phyloP scores from a whole-genome alignment of 352 stramenopile species.

The Globisporangium alternatum region DNA sequence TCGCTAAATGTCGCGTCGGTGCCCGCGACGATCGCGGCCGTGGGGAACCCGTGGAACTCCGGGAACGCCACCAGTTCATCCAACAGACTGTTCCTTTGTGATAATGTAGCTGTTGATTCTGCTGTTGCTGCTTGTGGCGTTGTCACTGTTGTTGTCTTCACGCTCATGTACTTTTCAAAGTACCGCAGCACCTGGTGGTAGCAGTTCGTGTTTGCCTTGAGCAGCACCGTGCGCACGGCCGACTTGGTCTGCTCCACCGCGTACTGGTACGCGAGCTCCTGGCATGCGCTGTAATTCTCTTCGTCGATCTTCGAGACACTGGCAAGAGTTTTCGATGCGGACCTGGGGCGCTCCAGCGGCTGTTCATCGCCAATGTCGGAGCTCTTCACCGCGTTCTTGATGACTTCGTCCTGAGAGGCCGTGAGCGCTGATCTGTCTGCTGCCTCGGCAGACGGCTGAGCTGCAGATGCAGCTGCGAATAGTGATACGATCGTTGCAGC shows the following conservation, averaged over 20 bases:
- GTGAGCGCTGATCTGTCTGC: neutral
- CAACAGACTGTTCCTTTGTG: conserved; percentile 7
- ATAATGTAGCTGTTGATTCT: neutral
- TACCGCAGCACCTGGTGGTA: conserved; percentile 64
- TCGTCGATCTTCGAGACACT: conserved; percentile 21
- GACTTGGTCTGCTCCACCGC: conserved; percentile 48
- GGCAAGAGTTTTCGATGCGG: neutral
- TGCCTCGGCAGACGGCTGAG: neutral
- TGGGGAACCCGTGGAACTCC: conserved; percentile 48
- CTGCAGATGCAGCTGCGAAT: neutral
- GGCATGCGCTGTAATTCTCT: conserved; percentile 39
- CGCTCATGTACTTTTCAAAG: conserved; percentile 49
- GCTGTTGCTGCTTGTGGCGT: neutral
- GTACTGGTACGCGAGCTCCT: conserved; percentile 71
- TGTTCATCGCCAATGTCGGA: neutral
- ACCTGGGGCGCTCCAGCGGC: neutral
- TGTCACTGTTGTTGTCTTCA: neutral
- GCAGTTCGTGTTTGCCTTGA: conserved; percentile 63
- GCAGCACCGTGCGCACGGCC: conserved; percentile 55
- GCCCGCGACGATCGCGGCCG: conserved; percentile 61
- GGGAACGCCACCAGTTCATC: conserved; percentile 31
- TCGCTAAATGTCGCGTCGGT: conserved; percentile 72
- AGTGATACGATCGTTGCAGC: neutral
- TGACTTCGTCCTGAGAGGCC: neutral
- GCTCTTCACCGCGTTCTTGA: neutral